phyloP scores from a whole-genome alignment of 1,284 basidiomycete genomes.

The Austroboletus novae-zelandiae region DNA sequence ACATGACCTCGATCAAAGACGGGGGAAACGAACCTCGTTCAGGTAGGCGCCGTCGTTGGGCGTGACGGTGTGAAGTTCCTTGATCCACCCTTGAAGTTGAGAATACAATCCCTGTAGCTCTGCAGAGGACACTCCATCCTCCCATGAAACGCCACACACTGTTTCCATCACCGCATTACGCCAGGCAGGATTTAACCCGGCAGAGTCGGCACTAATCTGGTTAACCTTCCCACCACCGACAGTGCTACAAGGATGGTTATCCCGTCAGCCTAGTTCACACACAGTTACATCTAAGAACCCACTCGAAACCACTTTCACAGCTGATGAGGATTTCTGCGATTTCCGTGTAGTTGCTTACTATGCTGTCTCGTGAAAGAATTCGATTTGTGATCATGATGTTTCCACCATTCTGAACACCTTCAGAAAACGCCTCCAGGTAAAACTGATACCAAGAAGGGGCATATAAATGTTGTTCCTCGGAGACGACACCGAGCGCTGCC shows the following conservation, averaged over 20 bases:
- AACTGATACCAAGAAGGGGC: constrained; percentile 32
- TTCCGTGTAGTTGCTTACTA: constrained; percentile 27
- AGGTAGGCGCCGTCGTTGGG: constrained; percentile 40
- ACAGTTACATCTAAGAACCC: not conserved
- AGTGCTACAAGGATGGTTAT: constrained; percentile 21
- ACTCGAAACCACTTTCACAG: constrained; percentile 12
- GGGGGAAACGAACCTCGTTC: constrained; percentile 38
- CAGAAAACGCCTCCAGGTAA: constrained; percentile 14
- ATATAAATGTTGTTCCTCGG: constrained; percentile 1
- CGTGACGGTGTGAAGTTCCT: constrained; percentile 17
- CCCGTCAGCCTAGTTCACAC: not conserved
- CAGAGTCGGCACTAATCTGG: constrained; percentile 34
- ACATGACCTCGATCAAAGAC: not conserved
- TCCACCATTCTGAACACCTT: constrained; percentile 8
- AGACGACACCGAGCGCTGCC: constrained; percentile 5
- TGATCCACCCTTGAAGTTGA: constrained; percentile 29
- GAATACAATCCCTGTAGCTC: constrained; percentile 29
- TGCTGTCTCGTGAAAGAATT: constrained; percentile 35
- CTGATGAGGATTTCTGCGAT: constrained; percentile 29
- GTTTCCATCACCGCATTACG: constrained; percentile 36
- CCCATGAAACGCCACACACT: constrained; percentile 30
- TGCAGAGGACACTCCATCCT: constrained; percentile 29
- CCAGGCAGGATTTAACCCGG: constrained; percentile 45
- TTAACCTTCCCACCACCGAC: constrained; percentile 42
- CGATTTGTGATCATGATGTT: constrained; percentile 35